A percentile compares a stretch with the other conserved stretches of the same genome.
These are phyloP conservation scores for Epichloe gansuensis DNA, from an alignment of 2,329 filamentous ascomycete genomes.

Conservation along the genomic window DNA sequence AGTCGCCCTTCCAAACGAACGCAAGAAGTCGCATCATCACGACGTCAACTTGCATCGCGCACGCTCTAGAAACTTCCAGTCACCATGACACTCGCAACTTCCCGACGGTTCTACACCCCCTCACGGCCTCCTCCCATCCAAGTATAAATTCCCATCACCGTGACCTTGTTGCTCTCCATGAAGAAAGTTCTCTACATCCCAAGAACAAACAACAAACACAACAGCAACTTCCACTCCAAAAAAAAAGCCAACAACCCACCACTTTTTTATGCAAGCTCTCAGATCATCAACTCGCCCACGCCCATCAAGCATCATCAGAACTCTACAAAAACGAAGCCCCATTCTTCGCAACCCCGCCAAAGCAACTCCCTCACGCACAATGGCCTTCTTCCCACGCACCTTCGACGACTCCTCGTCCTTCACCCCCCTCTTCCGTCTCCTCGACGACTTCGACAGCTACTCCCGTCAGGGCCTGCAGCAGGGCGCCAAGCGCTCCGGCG, in stretches of 20 bases:
- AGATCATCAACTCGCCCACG: conserved; percentile 13
- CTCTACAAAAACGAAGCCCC: conserved; percentile 12
- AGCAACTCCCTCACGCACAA: conserved; percentile 25
- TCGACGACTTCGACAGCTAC: conserved; percentile 45
- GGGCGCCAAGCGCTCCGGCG: conserved; percentile 6
- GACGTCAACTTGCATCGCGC: neutral
- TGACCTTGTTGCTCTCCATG: too few species aligned
- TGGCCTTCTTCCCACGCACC: conserved; percentile 47
- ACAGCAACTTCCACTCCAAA: too few species aligned
- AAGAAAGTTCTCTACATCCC: neutral
- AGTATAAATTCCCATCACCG: conserved; percentile 2
- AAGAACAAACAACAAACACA: neutral
- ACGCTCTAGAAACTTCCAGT: neutral
- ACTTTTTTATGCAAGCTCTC: conserved; percentile 13
- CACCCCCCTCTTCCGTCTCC: conserved; percentile 42
- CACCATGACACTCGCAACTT: neutral
- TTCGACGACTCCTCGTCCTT: conserved; percentile 35
- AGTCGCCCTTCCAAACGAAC: neutral
- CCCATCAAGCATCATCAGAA: conserved; percentile 13
- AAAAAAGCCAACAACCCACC: neutral
- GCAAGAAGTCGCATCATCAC: neutral
- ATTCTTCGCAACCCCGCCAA: conserved; percentile 10
- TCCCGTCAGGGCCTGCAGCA: conserved; percentile 19
- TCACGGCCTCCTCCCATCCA: neutral
- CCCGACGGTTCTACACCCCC: neutral